Percentiles rank a stretch among this genome's conserved stretches.
These are phyloP conservation scores for Agarophyton chilense DNA, from an alignment of 23 red algal species.

Conservation along the genomic window DNA sequence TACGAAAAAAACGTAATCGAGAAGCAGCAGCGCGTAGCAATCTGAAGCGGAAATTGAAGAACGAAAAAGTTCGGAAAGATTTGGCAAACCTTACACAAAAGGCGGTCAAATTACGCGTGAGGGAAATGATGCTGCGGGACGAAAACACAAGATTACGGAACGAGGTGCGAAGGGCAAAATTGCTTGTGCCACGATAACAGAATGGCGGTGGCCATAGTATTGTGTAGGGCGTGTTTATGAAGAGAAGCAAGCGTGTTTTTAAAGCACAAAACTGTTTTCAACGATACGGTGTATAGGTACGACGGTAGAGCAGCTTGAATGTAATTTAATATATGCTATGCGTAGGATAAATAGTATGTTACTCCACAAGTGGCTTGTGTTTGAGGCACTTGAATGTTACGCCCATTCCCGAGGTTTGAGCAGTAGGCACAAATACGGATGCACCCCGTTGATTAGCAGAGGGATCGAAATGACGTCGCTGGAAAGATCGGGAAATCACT, in stretches of 20 bases:
- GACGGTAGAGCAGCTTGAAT: neutral
- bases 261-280: neutral
- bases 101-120: slow-evolving; percentile 42
- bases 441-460: neutral
- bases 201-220: neutral
- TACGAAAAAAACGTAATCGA: slow-evolving; percentile 67
- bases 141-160: slow-evolving; percentile 64
- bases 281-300: too few species aligned
- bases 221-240: neutral
- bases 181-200: neutral
- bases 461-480: neutral
- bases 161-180: slow-evolving; percentile 18
- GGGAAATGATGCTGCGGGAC: slow-evolving; percentile 67
- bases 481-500: too few species aligned
- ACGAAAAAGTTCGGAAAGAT: slow-evolving; percentile 65
- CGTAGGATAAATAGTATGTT: neutral
- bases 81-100: slow-evolving; percentile 49
- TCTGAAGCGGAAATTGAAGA: slow-evolving; percentile 57
- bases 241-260: neutral
- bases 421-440: neutral
- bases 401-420: too few species aligned
- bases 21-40: slow-evolving; percentile 65
- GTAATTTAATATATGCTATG: neutral
- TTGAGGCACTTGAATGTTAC: too few species aligned
- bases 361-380: too few species aligned